phyloP scores from a whole-genome alignment of 2,329 filamentous ascomycete species.

The Bipolaris gigantea region DNA sequence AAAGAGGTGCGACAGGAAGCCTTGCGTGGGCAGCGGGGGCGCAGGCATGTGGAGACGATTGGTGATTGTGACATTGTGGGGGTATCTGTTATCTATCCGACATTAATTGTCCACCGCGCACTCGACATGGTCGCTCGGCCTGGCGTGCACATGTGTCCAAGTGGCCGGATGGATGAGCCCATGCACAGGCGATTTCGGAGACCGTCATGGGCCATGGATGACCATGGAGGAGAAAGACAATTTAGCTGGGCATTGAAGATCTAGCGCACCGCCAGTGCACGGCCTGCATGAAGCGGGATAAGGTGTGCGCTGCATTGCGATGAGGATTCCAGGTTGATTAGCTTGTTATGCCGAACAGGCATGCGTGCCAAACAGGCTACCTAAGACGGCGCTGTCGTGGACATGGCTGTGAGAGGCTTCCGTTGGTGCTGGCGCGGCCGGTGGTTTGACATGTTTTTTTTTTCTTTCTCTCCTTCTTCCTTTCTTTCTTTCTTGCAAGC shows the following conservation, averaged over 20 bases:
- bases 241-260: slow-evolving; percentile 9
- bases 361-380: neutral
- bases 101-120: neutral
- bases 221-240: neutral
- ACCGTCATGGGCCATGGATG: slow-evolving; percentile 9
- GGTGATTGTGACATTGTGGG: neutral
- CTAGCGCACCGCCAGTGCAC: slow-evolving; percentile 4
- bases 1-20: slow-evolving; percentile 16
- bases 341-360: slow-evolving; percentile 1
- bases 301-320: slow-evolving; percentile 1
- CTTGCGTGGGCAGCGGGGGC: slow-evolving; percentile 14
- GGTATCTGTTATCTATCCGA: slow-evolving; percentile 5
- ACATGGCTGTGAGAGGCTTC: neutral
- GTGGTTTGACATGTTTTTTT: neutral
- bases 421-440: neutral
- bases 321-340: neutral
- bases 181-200: slow-evolving; percentile 1
- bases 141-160: neutral
- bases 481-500: no score
- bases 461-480: neutral
- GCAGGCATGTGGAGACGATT: slow-evolving; percentile 3
- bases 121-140: neutral
- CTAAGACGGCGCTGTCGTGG: neutral
- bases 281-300: slow-evolving; percentile 1
- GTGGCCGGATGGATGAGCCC: neutral